Evolutionary conservation across 345 rosid genomes (phyloP).

Genomic region (Eucalyptus rudis): DNA sequence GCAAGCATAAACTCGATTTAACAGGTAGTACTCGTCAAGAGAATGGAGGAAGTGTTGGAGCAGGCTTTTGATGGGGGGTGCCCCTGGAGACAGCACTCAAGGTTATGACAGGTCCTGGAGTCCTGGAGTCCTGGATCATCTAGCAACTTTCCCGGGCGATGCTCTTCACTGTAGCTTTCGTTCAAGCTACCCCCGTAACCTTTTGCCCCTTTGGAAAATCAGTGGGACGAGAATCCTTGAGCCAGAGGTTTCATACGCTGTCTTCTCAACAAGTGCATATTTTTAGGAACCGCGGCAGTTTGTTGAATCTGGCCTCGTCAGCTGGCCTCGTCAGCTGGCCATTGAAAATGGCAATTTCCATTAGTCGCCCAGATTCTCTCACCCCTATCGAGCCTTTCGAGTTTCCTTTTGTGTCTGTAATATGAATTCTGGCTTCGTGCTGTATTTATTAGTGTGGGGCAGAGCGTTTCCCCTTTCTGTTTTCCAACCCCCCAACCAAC

Average conservation of each 20-base stretch:
- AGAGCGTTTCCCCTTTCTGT: neutral
- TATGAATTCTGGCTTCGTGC: neutral
- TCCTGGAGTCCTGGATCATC: neutral
- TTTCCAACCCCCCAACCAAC: neutral
- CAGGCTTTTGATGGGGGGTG: constrained; percentile 96
- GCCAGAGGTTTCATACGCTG: neutral
- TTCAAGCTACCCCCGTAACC: neutral
- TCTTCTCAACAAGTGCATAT: neutral
- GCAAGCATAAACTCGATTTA: neutral
- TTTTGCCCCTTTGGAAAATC: neutral
- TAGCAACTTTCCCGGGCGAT: neutral
- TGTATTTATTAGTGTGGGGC: neutral
- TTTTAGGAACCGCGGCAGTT: neutral
- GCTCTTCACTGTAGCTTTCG: neutral
- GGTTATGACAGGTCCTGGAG: constrained; percentile 36
- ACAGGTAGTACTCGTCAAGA: constrained; percentile 79
- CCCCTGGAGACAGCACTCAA: constrained; percentile 78
- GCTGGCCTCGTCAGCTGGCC: neutral
- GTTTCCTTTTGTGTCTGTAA: neutral
- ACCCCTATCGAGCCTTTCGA: neutral
- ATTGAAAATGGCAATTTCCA: neutral
- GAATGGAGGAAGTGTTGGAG: constrained; percentile 92
- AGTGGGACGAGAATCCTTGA: neutral
- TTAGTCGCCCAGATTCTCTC: neutral
- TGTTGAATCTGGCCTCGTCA: neutral